Evolutionary conservation across 2,329 filamentous ascomycete species (phyloP).

Genomic region (Aspergillus sp.): DNA sequence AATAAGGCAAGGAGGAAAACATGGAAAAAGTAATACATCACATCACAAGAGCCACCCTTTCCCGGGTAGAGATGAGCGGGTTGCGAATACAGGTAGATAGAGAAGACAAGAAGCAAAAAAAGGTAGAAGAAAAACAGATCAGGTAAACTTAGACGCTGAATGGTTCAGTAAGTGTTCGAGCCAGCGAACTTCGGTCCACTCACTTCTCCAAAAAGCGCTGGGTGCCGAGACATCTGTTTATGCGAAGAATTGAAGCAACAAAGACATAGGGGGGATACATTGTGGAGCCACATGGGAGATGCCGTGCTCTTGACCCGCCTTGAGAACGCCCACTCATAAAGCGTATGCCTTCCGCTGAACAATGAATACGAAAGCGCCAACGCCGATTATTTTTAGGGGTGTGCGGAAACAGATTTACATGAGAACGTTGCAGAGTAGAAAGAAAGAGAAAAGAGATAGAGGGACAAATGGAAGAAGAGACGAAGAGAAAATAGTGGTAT

Average conservation of each 20-base stretch:
- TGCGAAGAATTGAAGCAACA: not conserved
- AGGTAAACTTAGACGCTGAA: not conserved
- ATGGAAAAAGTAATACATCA: not conserved
- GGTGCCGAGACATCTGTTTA: not conserved
- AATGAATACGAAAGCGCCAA: constrained; percentile 3
- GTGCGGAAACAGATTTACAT: not conserved
- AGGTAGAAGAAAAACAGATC: constrained; percentile 1
- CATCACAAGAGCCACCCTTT: not conserved
- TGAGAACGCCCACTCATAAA: not conserved
- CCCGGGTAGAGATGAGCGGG: not conserved
- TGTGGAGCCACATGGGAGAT: not conserved
- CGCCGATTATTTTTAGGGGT: constrained; percentile 6
- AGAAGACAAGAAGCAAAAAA: constrained; percentile 4
- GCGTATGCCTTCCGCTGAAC: not conserved
- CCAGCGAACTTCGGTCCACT: constrained; percentile 1
- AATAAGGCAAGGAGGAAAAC: not conserved
- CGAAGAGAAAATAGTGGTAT: constrained; percentile 19
- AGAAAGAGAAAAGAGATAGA: not conserved
- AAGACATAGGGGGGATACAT: not conserved
- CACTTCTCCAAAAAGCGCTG: not conserved
- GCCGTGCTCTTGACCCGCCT: not conserved
- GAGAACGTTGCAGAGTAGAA: not conserved
- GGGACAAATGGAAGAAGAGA: not conserved
- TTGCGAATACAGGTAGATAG: not conserved
- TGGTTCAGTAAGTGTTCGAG: not conserved